Conservation (phyloP, 2,329 filamentous ascomycete species). For the Periconia sp. region DNA sequence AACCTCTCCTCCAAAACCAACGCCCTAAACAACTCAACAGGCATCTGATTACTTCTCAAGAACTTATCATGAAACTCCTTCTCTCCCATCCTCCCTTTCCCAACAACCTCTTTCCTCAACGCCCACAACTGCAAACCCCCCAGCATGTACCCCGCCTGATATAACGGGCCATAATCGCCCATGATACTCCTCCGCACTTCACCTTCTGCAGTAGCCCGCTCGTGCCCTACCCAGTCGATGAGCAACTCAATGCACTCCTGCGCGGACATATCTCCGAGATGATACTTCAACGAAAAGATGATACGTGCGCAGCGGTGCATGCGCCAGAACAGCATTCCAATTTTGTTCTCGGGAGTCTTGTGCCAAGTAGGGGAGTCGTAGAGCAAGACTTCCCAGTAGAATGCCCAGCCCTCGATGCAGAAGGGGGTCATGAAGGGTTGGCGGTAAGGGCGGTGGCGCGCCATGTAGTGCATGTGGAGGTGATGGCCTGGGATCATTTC, state of each 20-base stretch:
- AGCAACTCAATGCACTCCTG: slow-evolving; percentile 60
- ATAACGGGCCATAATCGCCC: slow-evolving; percentile 59
- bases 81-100: slow-evolving; percentile 44
- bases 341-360: slow-evolving; percentile 52
- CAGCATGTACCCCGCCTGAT: slow-evolving; percentile 63
- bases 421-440: slow-evolving; percentile 59
- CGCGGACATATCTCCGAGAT: slow-evolving; percentile 57
- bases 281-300: slow-evolving; percentile 60
- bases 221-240: slow-evolving; percentile 60
- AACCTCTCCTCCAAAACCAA: slow-evolving; percentile 49
- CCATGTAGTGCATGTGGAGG: slow-evolving; percentile 55
- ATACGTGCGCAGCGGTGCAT: slow-evolving; percentile 65
- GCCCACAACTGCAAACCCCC: slow-evolving; percentile 60
- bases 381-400: slow-evolving; percentile 64
- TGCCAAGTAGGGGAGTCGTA: slow-evolving; percentile 57
- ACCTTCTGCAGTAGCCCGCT: slow-evolving; percentile 61
- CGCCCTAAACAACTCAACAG: slow-evolving; percentile 57
- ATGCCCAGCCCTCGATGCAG: slow-evolving; percentile 63
- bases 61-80: slow-evolving; percentile 60
- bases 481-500: slow-evolving; percentile 63
- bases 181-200: slow-evolving; percentile 61
- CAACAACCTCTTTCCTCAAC: slow-evolving; percentile 54
- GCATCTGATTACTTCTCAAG: slow-evolving; percentile 55
- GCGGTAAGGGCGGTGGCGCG: slow-evolving; percentile 53
- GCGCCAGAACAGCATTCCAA: slow-evolving; percentile 64